phyloP scores from a whole-genome alignment of 108 stramenopile genomes.

The Cyclotella distinguenda region DNA sequence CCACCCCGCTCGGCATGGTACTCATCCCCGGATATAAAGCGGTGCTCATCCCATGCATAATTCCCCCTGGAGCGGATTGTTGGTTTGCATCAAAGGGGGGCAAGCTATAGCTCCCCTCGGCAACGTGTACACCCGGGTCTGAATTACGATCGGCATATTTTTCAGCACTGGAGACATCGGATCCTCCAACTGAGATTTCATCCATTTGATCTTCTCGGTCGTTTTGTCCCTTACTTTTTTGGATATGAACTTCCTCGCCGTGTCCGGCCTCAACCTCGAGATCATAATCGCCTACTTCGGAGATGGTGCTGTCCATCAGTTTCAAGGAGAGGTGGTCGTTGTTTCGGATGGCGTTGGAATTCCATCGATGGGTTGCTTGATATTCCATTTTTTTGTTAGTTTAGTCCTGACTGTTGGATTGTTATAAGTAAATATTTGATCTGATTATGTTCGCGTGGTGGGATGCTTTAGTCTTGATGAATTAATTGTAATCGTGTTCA shows the following conservation, averaged over 20 bases:
- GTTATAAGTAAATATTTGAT: too few species aligned
- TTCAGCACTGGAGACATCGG: constrained; percentile 22
- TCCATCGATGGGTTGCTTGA: too few species aligned
- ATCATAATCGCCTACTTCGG: constrained; percentile 26
- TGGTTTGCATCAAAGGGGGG: constrained; percentile 2
- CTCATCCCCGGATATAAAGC: constrained; percentile 1
- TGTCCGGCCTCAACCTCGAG: not conserved
- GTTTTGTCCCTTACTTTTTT: not conserved
- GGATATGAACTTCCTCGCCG: constrained; percentile 6
- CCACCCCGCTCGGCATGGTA: constrained; percentile 13
- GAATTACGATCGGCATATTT: constrained; percentile 44
- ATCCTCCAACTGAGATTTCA: constrained; percentile 9
- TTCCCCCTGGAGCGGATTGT: not conserved
- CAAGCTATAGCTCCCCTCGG: constrained; percentile 14
- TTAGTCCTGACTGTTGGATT: too few species aligned
- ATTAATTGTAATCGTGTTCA: too few species aligned
- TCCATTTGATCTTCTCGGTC: not conserved
- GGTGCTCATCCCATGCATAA: constrained; percentile 12
- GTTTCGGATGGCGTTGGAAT: too few species aligned
- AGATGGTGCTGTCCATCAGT: constrained; percentile 20
- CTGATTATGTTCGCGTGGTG: too few species aligned
- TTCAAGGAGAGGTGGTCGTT: not conserved
- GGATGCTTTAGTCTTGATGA: too few species aligned
- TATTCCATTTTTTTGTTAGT: too few species aligned
- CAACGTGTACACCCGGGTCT: constrained; percentile 32